Conservation (phyloP, 1,139 yeast species). For the Geotrichum macrosporum region DNA sequence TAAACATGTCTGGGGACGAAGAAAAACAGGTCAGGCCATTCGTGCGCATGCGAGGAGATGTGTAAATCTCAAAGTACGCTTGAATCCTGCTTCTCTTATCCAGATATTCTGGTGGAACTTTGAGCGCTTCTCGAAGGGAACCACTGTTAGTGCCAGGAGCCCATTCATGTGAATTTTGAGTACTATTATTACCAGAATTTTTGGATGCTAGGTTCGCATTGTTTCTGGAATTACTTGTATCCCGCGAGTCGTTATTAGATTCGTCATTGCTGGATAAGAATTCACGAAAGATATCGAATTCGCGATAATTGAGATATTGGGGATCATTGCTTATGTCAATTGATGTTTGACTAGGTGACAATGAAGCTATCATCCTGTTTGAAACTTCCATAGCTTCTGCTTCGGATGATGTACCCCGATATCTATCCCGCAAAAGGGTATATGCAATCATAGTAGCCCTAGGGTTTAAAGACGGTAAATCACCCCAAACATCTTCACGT, state of each 20-base stretch:
- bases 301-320: too few relatives aligned
- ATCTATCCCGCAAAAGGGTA: background rate
- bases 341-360: too few relatives aligned
- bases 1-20: conserved; percentile 49
- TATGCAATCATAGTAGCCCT: background rate
- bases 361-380: background rate
- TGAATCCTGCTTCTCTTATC: conserved; percentile 45
- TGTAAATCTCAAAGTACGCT: conserved; percentile 49
- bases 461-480: background rate
- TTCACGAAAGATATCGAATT: too few relatives aligned
- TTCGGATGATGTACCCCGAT: background rate
- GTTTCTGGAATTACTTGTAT: too few relatives aligned
- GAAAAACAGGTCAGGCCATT: conserved; percentile 45
- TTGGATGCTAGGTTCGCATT: too few relatives aligned
- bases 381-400: background rate
- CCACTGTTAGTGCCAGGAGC: background rate
- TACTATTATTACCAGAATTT: background rate
- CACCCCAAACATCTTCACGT: background rate
- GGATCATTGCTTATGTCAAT: too few relatives aligned
- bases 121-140: background rate
- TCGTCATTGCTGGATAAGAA: background rate
- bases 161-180: background rate
- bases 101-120: conserved; percentile 25
- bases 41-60: conserved; percentile 41
- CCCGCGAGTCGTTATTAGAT: background rate